Percentiles rank a stretch among this genome's conserved stretches.
phyloP scores from a whole-genome alignment of 1,284 basidiomycete species.

The Puccinia triticina region DNA sequence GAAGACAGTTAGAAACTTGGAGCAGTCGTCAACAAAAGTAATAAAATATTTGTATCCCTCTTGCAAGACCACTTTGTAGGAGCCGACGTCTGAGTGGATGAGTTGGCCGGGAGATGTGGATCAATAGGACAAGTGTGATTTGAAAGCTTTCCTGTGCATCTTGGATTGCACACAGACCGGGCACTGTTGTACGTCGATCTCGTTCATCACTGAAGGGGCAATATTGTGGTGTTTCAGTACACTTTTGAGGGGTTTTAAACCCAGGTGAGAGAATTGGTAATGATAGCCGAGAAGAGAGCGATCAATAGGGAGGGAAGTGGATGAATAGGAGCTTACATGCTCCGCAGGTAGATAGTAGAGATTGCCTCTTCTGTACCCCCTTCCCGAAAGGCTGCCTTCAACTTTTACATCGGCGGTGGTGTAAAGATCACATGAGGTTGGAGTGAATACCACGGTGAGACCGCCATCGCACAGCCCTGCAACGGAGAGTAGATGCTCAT shows the following conservation, averaged over 20 bases:
- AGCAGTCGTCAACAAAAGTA: not conserved
- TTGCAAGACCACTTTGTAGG: not conserved
- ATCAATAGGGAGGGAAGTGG: no score
- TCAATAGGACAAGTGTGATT: not conserved
- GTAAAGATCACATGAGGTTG: no score
- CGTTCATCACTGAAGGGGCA: not conserved
- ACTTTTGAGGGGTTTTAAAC: not conserved
- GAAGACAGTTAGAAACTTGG: not conserved
- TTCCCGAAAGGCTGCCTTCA: no score
- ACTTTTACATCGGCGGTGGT: no score
- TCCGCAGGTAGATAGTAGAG: no score
- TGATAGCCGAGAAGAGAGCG: not conserved
- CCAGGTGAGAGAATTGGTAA: not conserved
- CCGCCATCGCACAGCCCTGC: no score
- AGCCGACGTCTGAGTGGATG: conserved; percentile 1
- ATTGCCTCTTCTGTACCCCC: no score
- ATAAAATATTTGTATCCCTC: not conserved
- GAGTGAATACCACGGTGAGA: no score
- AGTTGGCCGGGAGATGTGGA: not conserved
- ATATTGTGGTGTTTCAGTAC: not conserved
- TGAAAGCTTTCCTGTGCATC: not conserved
- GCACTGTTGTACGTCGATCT: not conserved
- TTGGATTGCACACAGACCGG: conserved; percentile 6
- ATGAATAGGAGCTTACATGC: no score
- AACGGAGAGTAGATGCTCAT: no score